Conservation (phyloP, 177 flowering plant genomes). For the Tripterygium wilfordii region DNA sequence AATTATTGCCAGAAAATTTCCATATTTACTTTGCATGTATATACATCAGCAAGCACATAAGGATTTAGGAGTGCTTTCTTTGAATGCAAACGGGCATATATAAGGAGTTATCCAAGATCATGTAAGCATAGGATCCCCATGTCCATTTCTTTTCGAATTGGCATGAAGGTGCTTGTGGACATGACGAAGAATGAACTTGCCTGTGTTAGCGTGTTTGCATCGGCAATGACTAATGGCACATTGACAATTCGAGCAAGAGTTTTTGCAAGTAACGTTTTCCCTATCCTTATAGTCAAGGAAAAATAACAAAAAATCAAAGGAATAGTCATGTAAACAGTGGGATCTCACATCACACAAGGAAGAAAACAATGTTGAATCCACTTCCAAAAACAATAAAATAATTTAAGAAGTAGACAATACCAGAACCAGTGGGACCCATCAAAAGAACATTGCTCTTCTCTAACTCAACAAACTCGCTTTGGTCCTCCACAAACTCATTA, state of each 20-base stretch:
- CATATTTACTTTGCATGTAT: too few relatives aligned
- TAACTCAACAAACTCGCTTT: constrained; percentile 56
- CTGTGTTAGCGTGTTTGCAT: constrained; percentile 94
- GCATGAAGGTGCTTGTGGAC: too few relatives aligned
- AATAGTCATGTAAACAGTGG: neutral
- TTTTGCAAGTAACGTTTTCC: constrained; percentile 94
- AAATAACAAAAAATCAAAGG: constrained; percentile 8
- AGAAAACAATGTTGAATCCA: neutral
- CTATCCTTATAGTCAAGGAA: constrained; percentile 42
- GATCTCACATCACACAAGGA: neutral
- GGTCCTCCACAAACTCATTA: constrained; percentile 32
- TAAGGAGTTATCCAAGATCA: too few relatives aligned
- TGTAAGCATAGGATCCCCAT: too few relatives aligned
- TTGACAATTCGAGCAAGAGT: constrained; percentile 94
- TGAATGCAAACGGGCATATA: too few relatives aligned
- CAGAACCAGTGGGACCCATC: constrained; percentile 99
- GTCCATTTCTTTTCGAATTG: too few relatives aligned
- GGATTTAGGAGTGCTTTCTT: too few relatives aligned
- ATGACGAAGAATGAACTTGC: constrained; percentile 52
- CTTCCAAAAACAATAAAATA: neutral
- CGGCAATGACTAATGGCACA: constrained; percentile 94
- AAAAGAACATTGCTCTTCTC: constrained; percentile 96
- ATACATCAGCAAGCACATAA: too few relatives aligned
- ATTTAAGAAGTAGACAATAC: constrained; percentile 23
- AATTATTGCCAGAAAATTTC: too few relatives aligned